These are phyloP conservation scores for Astrephomene gubernaculifera DNA, from an alignment of 139 green algal genomes.

Conservation along the genomic window DNA sequence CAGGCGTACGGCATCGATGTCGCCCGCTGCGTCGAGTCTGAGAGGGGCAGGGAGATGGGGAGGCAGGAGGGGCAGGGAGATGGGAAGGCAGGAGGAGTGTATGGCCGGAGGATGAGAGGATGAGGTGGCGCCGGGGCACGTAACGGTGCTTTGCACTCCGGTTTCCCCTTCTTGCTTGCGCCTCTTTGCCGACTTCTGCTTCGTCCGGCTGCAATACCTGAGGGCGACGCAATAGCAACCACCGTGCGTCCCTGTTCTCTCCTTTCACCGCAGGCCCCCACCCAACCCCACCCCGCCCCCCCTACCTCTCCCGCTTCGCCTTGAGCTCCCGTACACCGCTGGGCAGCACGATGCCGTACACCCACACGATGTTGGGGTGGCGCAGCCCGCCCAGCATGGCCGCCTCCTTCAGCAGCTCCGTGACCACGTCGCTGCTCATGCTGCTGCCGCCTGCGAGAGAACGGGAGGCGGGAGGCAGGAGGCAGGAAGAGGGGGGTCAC, in stretches of 20 bases:
- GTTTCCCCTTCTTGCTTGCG: no score
- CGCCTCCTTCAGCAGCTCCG: constrained; percentile 63
- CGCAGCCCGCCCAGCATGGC: constrained; percentile 69
- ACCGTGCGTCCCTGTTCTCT: no score
- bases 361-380: constrained; percentile 76
- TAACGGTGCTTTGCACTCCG: no score
- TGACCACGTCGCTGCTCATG: constrained; percentile 12
- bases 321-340: constrained; percentile 30
- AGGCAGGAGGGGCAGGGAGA: no score
- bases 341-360: constrained; percentile 85
- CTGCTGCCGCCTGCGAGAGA: background rate
- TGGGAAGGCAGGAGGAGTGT: no score
- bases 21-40: constrained; percentile 28
- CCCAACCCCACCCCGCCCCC: background rate
- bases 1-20: constrained; percentile 45
- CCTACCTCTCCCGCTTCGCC: constrained; percentile 37
- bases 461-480: background rate
- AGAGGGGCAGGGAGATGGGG: background rate
- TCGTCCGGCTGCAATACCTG: no score
- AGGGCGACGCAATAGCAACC: no score
- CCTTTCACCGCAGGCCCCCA: no score
- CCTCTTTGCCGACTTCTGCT: no score
- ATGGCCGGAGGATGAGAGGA: no score
- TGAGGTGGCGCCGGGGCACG: no score
- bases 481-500: background rate